Evolutionary conservation across 129 eudicot genomes (phyloP), one percentile per base, ranked within the genome.

Genomic region (Daucus carota): DNA sequence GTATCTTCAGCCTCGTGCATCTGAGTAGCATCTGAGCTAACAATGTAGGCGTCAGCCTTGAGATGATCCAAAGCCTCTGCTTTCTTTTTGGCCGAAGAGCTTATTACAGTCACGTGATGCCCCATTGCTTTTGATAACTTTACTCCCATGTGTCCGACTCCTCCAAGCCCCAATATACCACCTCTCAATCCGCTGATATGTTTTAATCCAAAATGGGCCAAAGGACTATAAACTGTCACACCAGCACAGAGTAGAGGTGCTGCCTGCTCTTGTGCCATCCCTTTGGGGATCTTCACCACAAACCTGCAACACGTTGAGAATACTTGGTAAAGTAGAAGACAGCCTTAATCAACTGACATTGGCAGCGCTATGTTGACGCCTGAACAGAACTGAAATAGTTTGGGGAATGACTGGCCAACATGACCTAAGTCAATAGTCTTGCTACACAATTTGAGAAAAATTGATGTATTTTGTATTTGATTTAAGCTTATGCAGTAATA

Each of bases 121-220:
- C 98, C 98, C 97, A 94, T 87, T 2, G 96, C 96, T 80, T 94
- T 94, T 17, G 96, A 96, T 32, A 94, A 84, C 79, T 89, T 83
- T 26, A 94, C 98, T 3, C 97, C 98, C 97, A 94, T 91, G 44
- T 94, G 98, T 38, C 98, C 98, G 15, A 94, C 98, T 2, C 98
- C 98, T 76, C 98, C 98, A 40, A 94, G 96, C 46, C 98, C 98
- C 77, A 91, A 77, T 47, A 94, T 94, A 1, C 90, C 98, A 15
- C 97, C 97, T 83, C 82, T 86, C 42, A 94, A 77, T 65, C 97
- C 98, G 74, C 89, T 89, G 48, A 38, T 10, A 24, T 76, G 38
- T 75, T 86, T 91, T 33, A 94, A 79, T 43, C 97, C 97, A 80
- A 94, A 94, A 75, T 94, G 98, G 72, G 84, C 84, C 66, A 94